A percentile compares a stretch with the other conserved stretches of the same genome.
Evolutionary conservation across 75 land plant genomes (phyloP).

Genomic region (Azolla pinnata): DNA sequence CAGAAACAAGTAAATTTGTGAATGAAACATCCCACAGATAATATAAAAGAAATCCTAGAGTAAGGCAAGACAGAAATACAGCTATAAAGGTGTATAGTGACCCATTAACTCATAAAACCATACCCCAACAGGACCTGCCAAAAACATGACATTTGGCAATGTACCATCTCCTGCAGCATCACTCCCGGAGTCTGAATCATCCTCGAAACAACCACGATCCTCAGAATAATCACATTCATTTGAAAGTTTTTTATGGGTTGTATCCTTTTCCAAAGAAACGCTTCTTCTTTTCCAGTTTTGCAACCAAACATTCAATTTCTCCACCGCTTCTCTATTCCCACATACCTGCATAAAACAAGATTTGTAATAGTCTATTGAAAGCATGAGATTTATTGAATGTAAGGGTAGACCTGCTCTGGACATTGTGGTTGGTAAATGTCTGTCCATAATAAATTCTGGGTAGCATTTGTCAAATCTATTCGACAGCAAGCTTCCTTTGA

Average conservation of each 20-base stretch:
- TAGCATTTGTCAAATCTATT: too few relatives aligned
- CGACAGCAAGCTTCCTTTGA: too few relatives aligned
- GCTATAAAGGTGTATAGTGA: background rate
- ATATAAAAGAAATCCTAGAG: too few relatives aligned
- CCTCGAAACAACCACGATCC: conserved; percentile 22
- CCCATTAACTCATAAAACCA: conserved; percentile 2
- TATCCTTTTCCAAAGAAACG: conserved; percentile 5
- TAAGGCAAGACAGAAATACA: background rate
- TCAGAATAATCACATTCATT: conserved; percentile 9
- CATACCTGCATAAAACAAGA: conserved; percentile 61
- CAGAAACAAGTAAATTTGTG: too few relatives aligned
- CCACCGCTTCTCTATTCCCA: conserved; percentile 64
- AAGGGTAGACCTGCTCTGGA: conserved; percentile 58
- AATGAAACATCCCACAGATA: too few relatives aligned
- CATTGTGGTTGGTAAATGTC: conserved; percentile 67
- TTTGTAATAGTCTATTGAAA: too few relatives aligned
- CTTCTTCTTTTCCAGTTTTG: conserved; percentile 46
- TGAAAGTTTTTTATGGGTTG: conserved; percentile 14
- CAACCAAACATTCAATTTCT: conserved; percentile 59
- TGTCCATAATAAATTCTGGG: conserved; percentile 58
- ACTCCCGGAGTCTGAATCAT: conserved; percentile 28
- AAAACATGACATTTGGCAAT: conserved; percentile 53
- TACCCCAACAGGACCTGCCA: conserved; percentile 93
- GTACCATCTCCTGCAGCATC: conserved; percentile 19
- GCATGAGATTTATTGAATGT: too few relatives aligned